A percentile compares a stretch with the other conserved stretches of the same genome.
Evolutionary conservation across 139 green algal species (phyloP).

Genomic region (Trebouxia sp.): DNA sequence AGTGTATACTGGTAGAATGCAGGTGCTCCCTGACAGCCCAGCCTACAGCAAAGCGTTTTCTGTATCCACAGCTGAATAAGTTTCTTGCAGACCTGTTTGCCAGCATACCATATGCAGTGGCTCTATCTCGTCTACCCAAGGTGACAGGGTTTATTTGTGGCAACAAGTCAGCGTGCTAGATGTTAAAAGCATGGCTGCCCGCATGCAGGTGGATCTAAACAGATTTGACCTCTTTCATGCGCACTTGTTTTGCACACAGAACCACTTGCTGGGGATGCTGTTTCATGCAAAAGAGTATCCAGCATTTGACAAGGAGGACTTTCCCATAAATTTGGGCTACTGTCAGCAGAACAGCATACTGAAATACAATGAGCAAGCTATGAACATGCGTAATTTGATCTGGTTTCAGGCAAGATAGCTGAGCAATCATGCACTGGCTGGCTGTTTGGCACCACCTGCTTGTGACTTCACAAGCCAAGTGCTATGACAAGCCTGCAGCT

Average conservation of each 20-base stretch:
- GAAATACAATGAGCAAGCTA: slow-evolving; percentile 13
- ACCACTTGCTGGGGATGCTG: slow-evolving; percentile 34
- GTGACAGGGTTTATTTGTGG: neutral
- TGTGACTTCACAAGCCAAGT: no score
- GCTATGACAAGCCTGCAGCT: neutral
- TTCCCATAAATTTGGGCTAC: slow-evolving; percentile 41
- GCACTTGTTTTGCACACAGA: slow-evolving; percentile 36
- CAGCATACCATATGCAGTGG: neutral
- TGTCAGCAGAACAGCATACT: slow-evolving; percentile 39
- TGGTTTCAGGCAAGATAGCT: slow-evolving; percentile 35
- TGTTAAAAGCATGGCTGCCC: neutral
- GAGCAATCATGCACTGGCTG: neutral
- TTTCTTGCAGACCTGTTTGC: slow-evolving; percentile 25
- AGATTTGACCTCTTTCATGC: slow-evolving; percentile 47
- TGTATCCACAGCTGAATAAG: slow-evolving; percentile 15
- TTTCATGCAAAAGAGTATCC: slow-evolving; percentile 50
- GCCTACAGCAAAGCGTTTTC: slow-evolving; percentile 5
- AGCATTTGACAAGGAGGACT: slow-evolving; percentile 12
- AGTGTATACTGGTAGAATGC: neutral
- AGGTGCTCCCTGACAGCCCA: neutral
- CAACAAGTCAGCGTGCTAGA: neutral
- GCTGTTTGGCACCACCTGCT: neutral
- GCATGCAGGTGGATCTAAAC: slow-evolving; percentile 21
- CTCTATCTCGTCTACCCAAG: neutral
- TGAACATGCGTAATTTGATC: slow-evolving; percentile 49